Conservation (phyloP, 75 land plant genomes). For the Selaginella moellendorffii region DNA sequence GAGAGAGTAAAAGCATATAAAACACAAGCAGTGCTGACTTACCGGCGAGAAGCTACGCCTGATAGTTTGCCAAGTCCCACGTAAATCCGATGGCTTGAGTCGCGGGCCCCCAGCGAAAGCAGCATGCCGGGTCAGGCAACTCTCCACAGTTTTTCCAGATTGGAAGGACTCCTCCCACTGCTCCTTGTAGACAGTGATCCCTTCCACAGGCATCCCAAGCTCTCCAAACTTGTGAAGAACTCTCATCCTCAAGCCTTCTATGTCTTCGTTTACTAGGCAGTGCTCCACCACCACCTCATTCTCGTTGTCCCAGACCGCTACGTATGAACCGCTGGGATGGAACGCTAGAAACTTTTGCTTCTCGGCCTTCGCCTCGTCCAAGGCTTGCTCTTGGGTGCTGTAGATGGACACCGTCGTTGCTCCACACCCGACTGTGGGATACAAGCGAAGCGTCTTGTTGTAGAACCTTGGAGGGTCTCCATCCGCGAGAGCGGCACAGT, state of each 20-base stretch:
- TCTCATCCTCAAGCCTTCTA: conserved; percentile 38
- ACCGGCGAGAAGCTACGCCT: conserved; percentile 12
- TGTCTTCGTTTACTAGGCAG: conserved; percentile 47
- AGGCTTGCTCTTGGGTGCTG: conserved; percentile 34
- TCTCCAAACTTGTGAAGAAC: conserved; percentile 35
- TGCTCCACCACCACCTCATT: conserved; percentile 64
- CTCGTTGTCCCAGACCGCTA: conserved; percentile 39
- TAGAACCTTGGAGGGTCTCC: conserved; percentile 14
- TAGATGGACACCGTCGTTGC: conserved; percentile 78
- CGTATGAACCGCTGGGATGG: conserved; percentile 51
- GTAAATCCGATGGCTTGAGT: conserved; percentile 31
- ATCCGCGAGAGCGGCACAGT: conserved; percentile 74
- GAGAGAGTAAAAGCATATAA: not conserved
- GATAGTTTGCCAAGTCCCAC: conserved; percentile 43
- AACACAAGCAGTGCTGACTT: not conserved
- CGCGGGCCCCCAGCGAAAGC: conserved; percentile 49
- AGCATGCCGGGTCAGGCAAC: conserved; percentile 52
- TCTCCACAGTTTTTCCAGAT: conserved; percentile 77
- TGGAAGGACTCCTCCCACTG: conserved; percentile 82
- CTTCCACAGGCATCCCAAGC: conserved; percentile 18
- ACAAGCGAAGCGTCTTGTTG: conserved; percentile 50
- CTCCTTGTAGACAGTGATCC: conserved; percentile 50
- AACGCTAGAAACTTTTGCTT: conserved; percentile 28
- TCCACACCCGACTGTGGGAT: conserved; percentile 88
- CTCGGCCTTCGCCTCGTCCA: conserved; percentile 19